These are phyloP conservation scores for Cryptococcus sp. DNA, from an alignment of 1,284 basidiomycete species.

Conservation along the genomic window DNA sequence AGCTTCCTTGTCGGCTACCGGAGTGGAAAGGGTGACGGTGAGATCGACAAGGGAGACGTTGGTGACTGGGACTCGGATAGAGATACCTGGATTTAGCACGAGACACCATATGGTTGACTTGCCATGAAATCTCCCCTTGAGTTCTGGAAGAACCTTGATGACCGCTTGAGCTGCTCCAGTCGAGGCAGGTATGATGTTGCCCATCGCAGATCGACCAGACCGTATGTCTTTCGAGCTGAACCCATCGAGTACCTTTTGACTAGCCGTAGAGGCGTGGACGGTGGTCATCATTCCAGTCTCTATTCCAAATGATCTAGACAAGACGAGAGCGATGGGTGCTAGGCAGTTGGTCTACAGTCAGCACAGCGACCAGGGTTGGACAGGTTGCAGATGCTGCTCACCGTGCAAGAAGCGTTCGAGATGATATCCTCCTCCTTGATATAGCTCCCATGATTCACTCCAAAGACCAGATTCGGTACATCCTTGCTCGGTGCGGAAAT, in stretches of 20 bases:
- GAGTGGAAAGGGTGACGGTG: conserved; percentile 41
- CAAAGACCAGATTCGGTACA: conserved; percentile 42
- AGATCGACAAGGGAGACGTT: conserved; percentile 49
- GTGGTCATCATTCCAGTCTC: conserved; percentile 49
- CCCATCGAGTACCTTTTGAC: conserved; percentile 47
- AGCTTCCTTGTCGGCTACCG: conserved; percentile 40
- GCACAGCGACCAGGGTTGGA: not conserved
- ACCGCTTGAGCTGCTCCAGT: conserved; percentile 48
- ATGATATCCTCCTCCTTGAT: conserved; percentile 36
- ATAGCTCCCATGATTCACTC: conserved; percentile 46
- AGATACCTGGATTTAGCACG: conserved; percentile 32
- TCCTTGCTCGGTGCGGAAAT: conserved; percentile 47
- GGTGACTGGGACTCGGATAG: conserved; percentile 47
- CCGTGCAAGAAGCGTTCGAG: conserved; percentile 47
- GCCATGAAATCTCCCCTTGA: conserved; percentile 48
- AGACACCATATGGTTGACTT: conserved; percentile 4
- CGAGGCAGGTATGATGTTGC: conserved; percentile 47
- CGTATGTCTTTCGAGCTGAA: conserved; percentile 46
- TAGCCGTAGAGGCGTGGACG: conserved; percentile 47
- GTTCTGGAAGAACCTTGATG: conserved; percentile 46
- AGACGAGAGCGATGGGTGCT: conserved; percentile 45
- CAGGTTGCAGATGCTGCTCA: conserved; percentile 18
- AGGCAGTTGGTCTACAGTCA: conserved; percentile 46
- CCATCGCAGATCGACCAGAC: conserved; percentile 40
- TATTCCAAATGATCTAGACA: conserved; percentile 44